phyloP scores from a whole-genome alignment of 192 early-diverging fungal genomes.

The Linnemannia elongata region DNA sequence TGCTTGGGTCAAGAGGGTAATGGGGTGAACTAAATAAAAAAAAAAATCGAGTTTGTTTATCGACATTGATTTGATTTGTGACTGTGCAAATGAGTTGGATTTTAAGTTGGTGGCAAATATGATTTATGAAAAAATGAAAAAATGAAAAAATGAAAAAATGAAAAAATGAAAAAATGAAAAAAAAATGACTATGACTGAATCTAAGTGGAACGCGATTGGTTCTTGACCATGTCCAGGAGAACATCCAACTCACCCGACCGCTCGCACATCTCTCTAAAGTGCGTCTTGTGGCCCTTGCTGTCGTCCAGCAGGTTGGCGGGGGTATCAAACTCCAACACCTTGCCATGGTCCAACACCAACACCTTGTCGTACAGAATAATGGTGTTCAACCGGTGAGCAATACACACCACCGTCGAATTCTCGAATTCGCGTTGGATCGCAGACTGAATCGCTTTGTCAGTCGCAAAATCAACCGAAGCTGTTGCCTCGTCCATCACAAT shows the following conservation, averaged over 20 bases:
- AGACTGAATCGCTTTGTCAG: slow-evolving; percentile 85
- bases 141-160: background rate
- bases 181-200: background rate
- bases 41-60: slow-evolving; percentile 5
- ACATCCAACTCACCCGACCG: slow-evolving; percentile 85
- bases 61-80: background rate
- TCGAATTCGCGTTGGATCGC: slow-evolving; percentile 84
- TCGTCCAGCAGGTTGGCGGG: slow-evolving; percentile 74
- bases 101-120: slow-evolving; percentile 10
- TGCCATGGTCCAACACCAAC: slow-evolving; percentile 80
- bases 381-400: slow-evolving; percentile 88
- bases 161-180: background rate
- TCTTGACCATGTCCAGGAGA: slow-evolving; percentile 69
- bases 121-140: too few relatives aligned
- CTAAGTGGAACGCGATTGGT: background rate
- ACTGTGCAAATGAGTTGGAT: background rate
- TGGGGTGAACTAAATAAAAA: background rate
- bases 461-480: slow-evolving; percentile 87
- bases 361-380: slow-evolving; percentile 79
- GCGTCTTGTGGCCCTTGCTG: slow-evolving; percentile 63
- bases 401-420: slow-evolving; percentile 81
- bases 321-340: slow-evolving; percentile 85
- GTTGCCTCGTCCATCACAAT: slow-evolving; percentile 93
- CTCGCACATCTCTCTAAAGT: slow-evolving; percentile 84
- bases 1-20: background rate